phyloP scores from a whole-genome alignment of 2,329 filamentous ascomycete genomes.

The Hymenoscyphus fraxineus region DNA sequence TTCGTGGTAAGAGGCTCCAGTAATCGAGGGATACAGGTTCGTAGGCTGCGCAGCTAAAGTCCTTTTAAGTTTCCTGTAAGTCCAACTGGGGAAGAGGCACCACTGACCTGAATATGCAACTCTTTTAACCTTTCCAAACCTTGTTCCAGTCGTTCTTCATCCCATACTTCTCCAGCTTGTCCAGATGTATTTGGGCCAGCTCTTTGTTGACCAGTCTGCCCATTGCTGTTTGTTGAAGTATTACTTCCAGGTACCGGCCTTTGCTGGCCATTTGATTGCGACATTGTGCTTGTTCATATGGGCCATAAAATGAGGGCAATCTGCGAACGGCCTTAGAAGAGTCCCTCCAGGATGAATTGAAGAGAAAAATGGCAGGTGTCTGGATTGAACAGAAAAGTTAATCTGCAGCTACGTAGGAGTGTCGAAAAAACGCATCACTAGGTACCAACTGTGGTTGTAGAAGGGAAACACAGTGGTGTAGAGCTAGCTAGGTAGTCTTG shows the following conservation, averaged over 20 bases:
- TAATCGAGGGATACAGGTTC: constrained; percentile 48
- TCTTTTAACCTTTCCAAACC: constrained; percentile 34
- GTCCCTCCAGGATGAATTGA: not conserved
- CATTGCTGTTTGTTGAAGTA: constrained; percentile 3
- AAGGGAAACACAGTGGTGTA: not conserved
- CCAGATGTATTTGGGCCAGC: not conserved
- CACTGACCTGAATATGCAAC: constrained; percentile 36
- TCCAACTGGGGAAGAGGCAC: not conserved
- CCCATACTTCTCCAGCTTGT: constrained; percentile 28
- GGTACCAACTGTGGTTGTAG: not conserved
- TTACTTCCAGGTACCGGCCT: not conserved
- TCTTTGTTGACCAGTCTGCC: constrained; percentile 9
- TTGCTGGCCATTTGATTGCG: constrained; percentile 8
- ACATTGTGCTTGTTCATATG: not conserved
- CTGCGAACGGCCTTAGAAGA: not conserved
- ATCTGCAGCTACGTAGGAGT: not conserved
- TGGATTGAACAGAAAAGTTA: not conserved
- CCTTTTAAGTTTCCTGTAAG: constrained; percentile 4
- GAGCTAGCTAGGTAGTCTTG: not conserved
- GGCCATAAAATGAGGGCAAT: not conserved
- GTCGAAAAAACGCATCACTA: not conserved
- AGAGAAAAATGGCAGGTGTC: not conserved
- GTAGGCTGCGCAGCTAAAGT: constrained; percentile 43
- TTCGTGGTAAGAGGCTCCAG: constrained; percentile 49
- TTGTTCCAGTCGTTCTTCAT: constrained; percentile 33